phyloP scores from a whole-genome alignment of 202 grass and related monocot species.

The Miscanthus sacchariflorus region DNA sequence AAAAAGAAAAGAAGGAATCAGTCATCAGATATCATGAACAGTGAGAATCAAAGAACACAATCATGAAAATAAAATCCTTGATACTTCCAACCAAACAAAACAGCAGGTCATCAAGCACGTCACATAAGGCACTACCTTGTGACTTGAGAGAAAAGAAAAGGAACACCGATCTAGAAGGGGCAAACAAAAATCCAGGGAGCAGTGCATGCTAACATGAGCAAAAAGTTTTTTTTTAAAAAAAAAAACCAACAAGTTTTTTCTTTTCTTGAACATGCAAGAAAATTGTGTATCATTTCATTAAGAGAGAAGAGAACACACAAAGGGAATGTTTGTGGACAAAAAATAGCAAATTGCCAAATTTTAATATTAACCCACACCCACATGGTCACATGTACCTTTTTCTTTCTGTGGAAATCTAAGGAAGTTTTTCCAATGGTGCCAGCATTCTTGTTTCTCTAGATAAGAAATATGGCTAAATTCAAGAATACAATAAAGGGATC shows the following conservation, averaged over 20 bases:
- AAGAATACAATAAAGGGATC: not conserved
- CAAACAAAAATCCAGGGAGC: not conserved
- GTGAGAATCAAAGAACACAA: not conserved
- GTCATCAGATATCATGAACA: not conserved
- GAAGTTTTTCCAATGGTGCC: not conserved
- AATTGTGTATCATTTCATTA: not conserved
- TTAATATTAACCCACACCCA: not conserved
- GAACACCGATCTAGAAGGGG: not conserved
- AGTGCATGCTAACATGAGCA: not conserved
- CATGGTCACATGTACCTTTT: not conserved
- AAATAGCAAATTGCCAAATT: not conserved
- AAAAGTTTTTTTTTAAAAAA: not conserved
- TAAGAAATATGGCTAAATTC: constrained; percentile 3
- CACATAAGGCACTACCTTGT: not conserved
- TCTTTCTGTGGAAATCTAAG: not conserved
- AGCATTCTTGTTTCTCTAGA: not conserved
- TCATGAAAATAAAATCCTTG: not conserved
- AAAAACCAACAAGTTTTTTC: not conserved
- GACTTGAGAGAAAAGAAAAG: not conserved
- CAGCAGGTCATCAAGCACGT: not conserved
- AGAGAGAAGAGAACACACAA: not conserved
- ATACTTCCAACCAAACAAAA: constrained; percentile 1
- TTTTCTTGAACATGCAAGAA: not conserved
- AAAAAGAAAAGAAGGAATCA: constrained; percentile 14
- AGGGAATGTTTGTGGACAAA: not conserved